Conservation (phyloP, 805 yeast genomes). For the Cyberlindnera euphorbiae region DNA sequence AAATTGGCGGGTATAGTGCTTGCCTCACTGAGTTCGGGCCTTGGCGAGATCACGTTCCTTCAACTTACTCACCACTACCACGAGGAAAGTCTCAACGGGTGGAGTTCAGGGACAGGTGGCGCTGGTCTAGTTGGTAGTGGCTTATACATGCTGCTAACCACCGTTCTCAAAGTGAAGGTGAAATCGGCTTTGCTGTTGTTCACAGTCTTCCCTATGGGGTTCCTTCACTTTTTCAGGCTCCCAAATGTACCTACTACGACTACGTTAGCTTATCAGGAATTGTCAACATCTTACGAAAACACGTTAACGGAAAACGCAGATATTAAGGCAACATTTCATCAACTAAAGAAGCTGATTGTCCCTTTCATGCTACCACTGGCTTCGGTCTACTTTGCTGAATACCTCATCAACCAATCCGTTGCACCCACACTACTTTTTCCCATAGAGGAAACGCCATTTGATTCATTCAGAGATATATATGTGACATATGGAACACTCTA, state of each 20-base stretch:
- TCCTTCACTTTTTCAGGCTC: constrained; percentile 34
- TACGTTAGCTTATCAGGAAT: background rate
- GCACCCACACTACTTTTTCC: constrained; percentile 86
- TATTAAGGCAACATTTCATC: constrained; percentile 2
- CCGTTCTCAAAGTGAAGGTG: constrained; percentile 55
- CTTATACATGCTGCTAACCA: constrained; percentile 64
- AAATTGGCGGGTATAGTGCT: constrained; percentile 65
- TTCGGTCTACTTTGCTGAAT: constrained; percentile 81
- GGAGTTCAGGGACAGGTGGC: constrained; percentile 94
- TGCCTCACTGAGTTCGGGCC: constrained; percentile 82
- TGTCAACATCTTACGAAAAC: background rate
- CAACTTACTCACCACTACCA: constrained; percentile 79
- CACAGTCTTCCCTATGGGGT: constrained; percentile 50
- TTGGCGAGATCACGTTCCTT: constrained; percentile 86
- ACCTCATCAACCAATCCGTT: constrained; percentile 85
- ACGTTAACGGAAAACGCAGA: background rate
- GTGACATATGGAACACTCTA: constrained; percentile 88
- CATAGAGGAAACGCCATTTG: constrained; percentile 62
- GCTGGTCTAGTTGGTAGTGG: constrained; percentile 89
- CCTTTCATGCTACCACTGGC: constrained; percentile 84
- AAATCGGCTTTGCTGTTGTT: constrained; percentile 53
- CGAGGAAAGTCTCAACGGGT: constrained; percentile 65
- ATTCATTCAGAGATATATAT: constrained; percentile 74
- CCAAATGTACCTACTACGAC: constrained; percentile 11
- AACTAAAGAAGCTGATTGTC: constrained; percentile 39